phyloP scores from a whole-genome alignment of 768 basidiomycete species.

The Zangia roseola region DNA sequence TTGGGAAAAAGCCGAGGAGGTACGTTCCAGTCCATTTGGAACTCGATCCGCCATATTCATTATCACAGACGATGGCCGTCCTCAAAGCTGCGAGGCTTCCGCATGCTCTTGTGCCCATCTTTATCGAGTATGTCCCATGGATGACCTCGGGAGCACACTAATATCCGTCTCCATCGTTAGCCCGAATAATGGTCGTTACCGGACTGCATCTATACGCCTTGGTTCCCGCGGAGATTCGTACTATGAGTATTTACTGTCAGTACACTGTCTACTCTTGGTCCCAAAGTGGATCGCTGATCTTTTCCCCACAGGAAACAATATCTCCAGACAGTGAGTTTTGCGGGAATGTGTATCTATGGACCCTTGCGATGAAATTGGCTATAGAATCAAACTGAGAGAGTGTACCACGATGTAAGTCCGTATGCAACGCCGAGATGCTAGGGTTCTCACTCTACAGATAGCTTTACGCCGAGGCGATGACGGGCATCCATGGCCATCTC shows the following conservation, averaged over 20 bases:
- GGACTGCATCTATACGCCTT: constrained; percentile 75
- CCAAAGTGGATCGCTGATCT: constrained; percentile 1
- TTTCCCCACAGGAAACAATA: constrained; percentile 28
- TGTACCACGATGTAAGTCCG: constrained; percentile 68
- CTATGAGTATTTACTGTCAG: constrained; percentile 87
- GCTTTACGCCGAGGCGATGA: constrained; percentile 91
- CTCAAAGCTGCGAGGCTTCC: constrained; percentile 61
- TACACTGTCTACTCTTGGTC: constrained; percentile 1
- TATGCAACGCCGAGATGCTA: background rate
- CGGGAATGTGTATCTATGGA: background rate
- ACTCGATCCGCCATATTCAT: background rate
- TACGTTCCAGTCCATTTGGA: constrained; percentile 23
- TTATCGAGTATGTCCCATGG: constrained; percentile 59
- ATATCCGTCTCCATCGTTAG: constrained; percentile 32
- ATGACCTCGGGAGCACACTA: constrained; percentile 4
- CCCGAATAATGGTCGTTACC: constrained; percentile 49
- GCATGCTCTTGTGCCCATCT: constrained; percentile 82
- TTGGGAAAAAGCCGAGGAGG: constrained; percentile 80
- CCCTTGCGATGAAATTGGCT: constrained; percentile 5
- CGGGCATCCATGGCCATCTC: constrained; percentile 73
- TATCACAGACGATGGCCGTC: constrained; percentile 59
- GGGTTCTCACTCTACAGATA: constrained; percentile 30
- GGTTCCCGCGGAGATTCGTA: constrained; percentile 93
- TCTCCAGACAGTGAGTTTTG: constrained; percentile 31
- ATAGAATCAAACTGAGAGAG: constrained; percentile 68